These are phyloP conservation scores for Kodamaea restingae DNA, from an alignment of 805 yeast genomes.

Conservation along the genomic window DNA sequence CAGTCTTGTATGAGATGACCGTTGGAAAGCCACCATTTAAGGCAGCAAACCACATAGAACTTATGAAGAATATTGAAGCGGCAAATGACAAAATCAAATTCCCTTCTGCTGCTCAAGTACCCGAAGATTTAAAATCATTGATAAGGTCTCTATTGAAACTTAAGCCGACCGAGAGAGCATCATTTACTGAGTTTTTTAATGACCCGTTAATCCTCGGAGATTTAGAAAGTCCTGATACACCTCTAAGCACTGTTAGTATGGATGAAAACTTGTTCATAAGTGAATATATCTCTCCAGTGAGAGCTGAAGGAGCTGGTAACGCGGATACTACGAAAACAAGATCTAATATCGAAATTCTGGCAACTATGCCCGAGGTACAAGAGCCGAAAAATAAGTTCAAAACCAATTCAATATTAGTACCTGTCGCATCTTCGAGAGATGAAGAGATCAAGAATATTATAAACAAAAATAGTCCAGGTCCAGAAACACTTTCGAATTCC, in stretches of 20 bases:
- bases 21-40: slow-evolving; percentile 96
- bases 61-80: slow-evolving; percentile 79
- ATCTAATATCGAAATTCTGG: slow-evolving; percentile 2
- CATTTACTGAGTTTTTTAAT: slow-evolving; percentile 81
- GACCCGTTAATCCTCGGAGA: slow-evolving; percentile 62
- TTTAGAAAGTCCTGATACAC: slow-evolving; percentile 48
- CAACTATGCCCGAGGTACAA: neutral
- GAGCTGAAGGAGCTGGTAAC: slow-evolving; percentile 13
- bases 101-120: slow-evolving; percentile 63
- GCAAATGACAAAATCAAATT: slow-evolving; percentile 74
- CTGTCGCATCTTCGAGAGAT: slow-evolving; percentile 23
- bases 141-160: slow-evolving; percentile 75
- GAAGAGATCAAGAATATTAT: slow-evolving; percentile 45
- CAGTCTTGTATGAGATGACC: slow-evolving; percentile 91
- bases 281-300: slow-evolving; percentile 60
- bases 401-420: slow-evolving; percentile 1
- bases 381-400: neutral
- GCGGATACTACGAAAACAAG: slow-evolving; percentile 8
- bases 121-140: slow-evolving; percentile 61
- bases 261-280: slow-evolving; percentile 82
- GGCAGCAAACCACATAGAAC: slow-evolving; percentile 89
- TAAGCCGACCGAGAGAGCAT: slow-evolving; percentile 83
- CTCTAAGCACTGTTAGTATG: slow-evolving; percentile 62
- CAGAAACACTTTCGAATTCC: slow-evolving; percentile 27
- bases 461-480: slow-evolving; percentile 42